Conservation (phyloP, 257 asterid species). For the Ilex aquifolium region DNA sequence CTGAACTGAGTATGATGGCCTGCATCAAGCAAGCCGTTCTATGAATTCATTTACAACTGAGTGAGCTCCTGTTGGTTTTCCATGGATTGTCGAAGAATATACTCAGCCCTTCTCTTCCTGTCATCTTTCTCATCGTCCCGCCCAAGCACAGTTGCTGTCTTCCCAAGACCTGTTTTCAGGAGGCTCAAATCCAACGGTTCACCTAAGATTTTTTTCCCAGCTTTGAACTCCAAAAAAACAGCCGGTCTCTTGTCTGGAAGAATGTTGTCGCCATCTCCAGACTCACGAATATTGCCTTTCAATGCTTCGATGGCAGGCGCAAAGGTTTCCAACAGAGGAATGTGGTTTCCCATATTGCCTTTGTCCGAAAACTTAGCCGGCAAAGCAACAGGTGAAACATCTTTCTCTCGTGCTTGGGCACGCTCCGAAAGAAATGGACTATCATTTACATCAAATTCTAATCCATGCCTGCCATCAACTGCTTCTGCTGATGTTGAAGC, state of each 20-base stretch:
- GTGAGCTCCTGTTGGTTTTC: constrained; percentile 81
- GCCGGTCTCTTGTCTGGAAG: constrained; percentile 58
- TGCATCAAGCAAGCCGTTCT: constrained; percentile 21
- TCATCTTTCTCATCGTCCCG: constrained; percentile 85
- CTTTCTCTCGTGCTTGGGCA: constrained; percentile 43
- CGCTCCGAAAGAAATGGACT: constrained; percentile 46
- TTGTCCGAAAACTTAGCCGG: constrained; percentile 38
- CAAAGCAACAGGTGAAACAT: constrained; percentile 30
- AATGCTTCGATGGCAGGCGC: constrained; percentile 94
- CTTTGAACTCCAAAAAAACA: constrained; percentile 59
- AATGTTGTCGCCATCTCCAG: constrained; percentile 48
- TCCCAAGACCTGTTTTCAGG: constrained; percentile 49
- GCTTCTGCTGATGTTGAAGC: constrained; percentile 46
- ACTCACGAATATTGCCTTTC: constrained; percentile 66
- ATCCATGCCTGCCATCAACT: constrained; percentile 18
- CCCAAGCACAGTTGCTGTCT: constrained; percentile 50
- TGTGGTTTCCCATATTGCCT: constrained; percentile 24
- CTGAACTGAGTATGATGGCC: constrained; percentile 24
- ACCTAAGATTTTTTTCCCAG: constrained; percentile 64
- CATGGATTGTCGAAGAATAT: constrained; percentile 61
- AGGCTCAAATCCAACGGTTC: constrained; percentile 87
- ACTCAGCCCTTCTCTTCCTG: constrained; percentile 86
- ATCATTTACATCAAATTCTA: constrained; percentile 24
- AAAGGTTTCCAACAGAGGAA: constrained; percentile 77
- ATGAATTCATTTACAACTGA: constrained; percentile 69